Percentiles rank a stretch among this genome's conserved stretches.
phyloP scores from a whole-genome alignment of 1,284 basidiomycete genomes.

The Phenoliferia sp. region DNA sequence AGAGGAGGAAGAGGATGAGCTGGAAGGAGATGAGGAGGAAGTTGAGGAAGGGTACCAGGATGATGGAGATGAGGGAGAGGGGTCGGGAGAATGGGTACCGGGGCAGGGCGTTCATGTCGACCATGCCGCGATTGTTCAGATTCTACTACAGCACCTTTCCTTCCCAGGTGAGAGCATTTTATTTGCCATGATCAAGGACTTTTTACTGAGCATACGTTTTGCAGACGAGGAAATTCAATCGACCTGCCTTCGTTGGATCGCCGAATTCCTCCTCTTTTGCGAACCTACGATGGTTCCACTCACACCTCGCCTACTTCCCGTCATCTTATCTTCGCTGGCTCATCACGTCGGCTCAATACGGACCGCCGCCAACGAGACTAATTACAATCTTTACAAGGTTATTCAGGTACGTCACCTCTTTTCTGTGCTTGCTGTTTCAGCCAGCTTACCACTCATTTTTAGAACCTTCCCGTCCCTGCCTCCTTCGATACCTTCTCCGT shows the following conservation, averaged over 20 bases:
- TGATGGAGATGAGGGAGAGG: constrained; percentile 39
- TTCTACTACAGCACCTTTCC: constrained; percentile 83
- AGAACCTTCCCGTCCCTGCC: constrained; percentile 40
- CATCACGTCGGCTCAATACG: constrained; percentile 88
- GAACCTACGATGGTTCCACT: constrained; percentile 91
- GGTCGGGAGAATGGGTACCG: constrained; percentile 69
- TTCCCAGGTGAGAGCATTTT: constrained; percentile 62
- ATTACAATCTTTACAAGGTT: constrained; percentile 75
- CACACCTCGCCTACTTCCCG: constrained; percentile 84
- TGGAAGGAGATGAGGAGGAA: constrained; percentile 13
- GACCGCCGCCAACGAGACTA: constrained; percentile 76
- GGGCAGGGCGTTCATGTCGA: constrained; percentile 90
- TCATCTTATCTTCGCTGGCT: constrained; percentile 88
- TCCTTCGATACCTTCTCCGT: constrained; percentile 7
- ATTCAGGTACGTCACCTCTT: too few species aligned
- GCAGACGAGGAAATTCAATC: constrained; percentile 46
- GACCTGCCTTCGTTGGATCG: constrained; percentile 72
- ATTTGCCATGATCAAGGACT: neutral
- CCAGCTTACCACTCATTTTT: constrained; percentile 39
- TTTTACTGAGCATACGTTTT: neutral
- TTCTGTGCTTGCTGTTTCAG: constrained; percentile 44
- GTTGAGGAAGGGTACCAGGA: constrained; percentile 21
- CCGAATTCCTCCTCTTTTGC: constrained; percentile 82
- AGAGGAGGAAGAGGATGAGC: constrained; percentile 7
- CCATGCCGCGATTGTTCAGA: constrained; percentile 88